These are phyloP conservation scores for Peniophora sp. DNA, from an alignment of 1,284 basidiomycete species.

Conservation along the genomic window DNA sequence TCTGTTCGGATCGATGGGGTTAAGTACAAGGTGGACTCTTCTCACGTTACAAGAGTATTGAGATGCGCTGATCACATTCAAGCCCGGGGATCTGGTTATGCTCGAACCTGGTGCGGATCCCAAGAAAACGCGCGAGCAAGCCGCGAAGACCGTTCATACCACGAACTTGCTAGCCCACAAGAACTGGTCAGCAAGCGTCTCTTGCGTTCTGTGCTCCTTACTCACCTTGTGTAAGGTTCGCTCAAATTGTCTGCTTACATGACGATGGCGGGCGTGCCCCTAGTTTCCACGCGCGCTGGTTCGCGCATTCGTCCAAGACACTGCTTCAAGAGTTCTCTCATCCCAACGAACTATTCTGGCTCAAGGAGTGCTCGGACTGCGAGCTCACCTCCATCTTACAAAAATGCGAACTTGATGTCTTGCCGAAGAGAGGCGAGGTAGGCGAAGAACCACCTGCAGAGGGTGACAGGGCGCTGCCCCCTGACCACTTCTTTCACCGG, in stretches of 20 bases:
- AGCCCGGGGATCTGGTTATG: slow-evolving; percentile 57
- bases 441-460: slow-evolving; percentile 33
- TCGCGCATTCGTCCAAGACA: slow-evolving; percentile 55
- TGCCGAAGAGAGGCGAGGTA: slow-evolving; percentile 13
- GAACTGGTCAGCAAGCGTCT: slow-evolving; percentile 50
- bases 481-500: slow-evolving; percentile 49
- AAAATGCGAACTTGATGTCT: slow-evolving; percentile 39
- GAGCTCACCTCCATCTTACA: slow-evolving; percentile 43
- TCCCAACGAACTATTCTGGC: slow-evolving; percentile 43
- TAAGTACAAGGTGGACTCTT: slow-evolving; percentile 35
- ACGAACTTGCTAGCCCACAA: slow-evolving; percentile 33
- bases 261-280: slow-evolving; percentile 28
- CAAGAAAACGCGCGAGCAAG: slow-evolving; percentile 26
- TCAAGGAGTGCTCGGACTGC: slow-evolving; percentile 39
- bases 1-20: slow-evolving; percentile 47
- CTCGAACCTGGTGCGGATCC: slow-evolving; percentile 44
- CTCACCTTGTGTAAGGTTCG: slow-evolving; percentile 41
- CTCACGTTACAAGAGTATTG: neutral
- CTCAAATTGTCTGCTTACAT: slow-evolving; percentile 51
- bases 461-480: slow-evolving; percentile 22
- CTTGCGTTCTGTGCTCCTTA: neutral
- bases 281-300: slow-evolving; percentile 60
- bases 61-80: slow-evolving; percentile 1
- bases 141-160: slow-evolving; percentile 28
- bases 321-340: slow-evolving; percentile 58